A percentile compares a stretch with the other conserved stretches of the same genome.
Conservation (phyloP, 192 early-diverging fungal genomes). For the Dispira simplex region DNA sequence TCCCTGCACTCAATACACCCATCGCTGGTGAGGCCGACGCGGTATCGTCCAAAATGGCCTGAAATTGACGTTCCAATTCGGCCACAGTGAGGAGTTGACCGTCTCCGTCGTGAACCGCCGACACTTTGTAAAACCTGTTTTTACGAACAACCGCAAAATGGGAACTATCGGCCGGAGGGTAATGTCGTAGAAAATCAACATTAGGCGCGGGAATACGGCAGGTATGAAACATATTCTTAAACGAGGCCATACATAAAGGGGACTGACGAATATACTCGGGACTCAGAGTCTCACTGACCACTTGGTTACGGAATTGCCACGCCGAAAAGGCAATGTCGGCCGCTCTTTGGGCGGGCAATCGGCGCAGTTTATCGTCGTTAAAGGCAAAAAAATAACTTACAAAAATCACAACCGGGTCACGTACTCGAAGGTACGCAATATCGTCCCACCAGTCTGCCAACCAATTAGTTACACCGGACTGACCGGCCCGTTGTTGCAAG, state of each 20-base stretch:
- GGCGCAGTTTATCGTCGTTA: slow-evolving; percentile 73
- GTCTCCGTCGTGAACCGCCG: slow-evolving; percentile 38
- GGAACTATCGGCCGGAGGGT: slow-evolving; percentile 57
- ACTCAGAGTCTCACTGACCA: slow-evolving; percentile 58
- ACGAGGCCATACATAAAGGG: slow-evolving; percentile 79
- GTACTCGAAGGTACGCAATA: slow-evolving; percentile 84
- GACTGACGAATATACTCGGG: slow-evolving; percentile 66
- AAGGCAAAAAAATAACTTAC: slow-evolving; percentile 96
- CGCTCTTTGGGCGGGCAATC: slow-evolving; percentile 64
- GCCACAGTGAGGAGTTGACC: slow-evolving; percentile 66
- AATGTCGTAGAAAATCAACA: slow-evolving; percentile 58
- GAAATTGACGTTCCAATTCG: slow-evolving; percentile 69
- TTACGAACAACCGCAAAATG: slow-evolving; percentile 80
- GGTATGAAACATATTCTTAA: slow-evolving; percentile 95
- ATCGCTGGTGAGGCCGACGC: slow-evolving; percentile 48
- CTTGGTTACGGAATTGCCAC: slow-evolving; percentile 67
- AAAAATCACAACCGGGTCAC: slow-evolving; percentile 90
- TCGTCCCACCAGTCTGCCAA: slow-evolving; percentile 98
- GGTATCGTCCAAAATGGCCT: slow-evolving; percentile 47
- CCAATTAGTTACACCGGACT: slow-evolving; percentile 70
- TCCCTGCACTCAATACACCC: slow-evolving; percentile 81
- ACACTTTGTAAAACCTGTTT: slow-evolving; percentile 78
- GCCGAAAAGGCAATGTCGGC: slow-evolving; percentile 82
- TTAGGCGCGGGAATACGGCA: slow-evolving; percentile 81
- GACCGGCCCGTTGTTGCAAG: slow-evolving; percentile 53